These are phyloP conservation scores for Davidsoniella virescens DNA, from an alignment of 2,329 filamentous ascomycete genomes.

Conservation along the genomic window DNA sequence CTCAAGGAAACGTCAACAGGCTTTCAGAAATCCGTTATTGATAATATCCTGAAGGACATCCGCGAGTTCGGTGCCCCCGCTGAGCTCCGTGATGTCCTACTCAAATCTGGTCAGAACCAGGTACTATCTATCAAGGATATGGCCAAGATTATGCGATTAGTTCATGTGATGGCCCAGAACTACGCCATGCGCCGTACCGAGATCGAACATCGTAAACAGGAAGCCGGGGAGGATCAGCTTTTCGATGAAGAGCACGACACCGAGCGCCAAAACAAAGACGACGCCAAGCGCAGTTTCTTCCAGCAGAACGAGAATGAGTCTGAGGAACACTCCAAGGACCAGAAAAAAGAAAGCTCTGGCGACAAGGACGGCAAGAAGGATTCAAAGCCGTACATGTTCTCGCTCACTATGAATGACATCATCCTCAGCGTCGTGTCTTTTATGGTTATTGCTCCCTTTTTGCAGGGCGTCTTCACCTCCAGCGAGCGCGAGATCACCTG, in stretches of 20 bases:
- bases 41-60: conserved; percentile 44
- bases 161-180: conserved; percentile 37
- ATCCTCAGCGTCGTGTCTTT: conserved; percentile 33
- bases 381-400: conserved; percentile 20
- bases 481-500: conserved; percentile 68
- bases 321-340: conserved; percentile 16
- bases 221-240: not conserved
- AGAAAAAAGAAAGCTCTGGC: conserved; percentile 8
- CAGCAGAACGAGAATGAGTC: conserved; percentile 13
- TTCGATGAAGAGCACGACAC: conserved; percentile 12
- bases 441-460: conserved; percentile 24
- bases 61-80: conserved; percentile 52
- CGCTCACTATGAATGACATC: conserved; percentile 31
- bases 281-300: conserved; percentile 11
- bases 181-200: conserved; percentile 15
- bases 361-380: conserved; percentile 22
- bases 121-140: conserved; percentile 29
- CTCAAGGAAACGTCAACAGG: conserved; percentile 47
- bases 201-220: conserved; percentile 1
- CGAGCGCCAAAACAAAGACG: conserved; percentile 14
- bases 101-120: conserved; percentile 40
- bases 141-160: conserved; percentile 42
- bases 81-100: conserved; percentile 42
- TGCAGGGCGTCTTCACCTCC: conserved; percentile 26
- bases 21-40: conserved; percentile 42